These are phyloP conservation scores for Cadophora malorum DNA, from an alignment of 2,329 filamentous ascomycete species.

Conservation along the genomic window DNA sequence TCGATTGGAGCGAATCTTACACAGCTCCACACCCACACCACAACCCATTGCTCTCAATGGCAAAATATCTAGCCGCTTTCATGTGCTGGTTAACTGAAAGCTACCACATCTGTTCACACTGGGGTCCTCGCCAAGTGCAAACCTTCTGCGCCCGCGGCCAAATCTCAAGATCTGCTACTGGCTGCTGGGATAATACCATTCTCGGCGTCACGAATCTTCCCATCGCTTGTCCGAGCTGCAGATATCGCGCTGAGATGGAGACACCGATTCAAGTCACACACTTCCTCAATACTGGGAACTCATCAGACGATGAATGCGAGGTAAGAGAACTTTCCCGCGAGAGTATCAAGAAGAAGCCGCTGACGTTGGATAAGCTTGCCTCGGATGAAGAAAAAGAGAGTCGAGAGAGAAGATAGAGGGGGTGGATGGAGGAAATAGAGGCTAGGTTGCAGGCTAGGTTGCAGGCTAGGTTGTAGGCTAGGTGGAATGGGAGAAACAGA, in stretches of 20 bases:
- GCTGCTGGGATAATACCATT: slow-evolving; percentile 21
- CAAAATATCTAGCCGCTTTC: not conserved
- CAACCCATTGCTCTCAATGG: not conserved
- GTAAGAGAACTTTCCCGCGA: not conserved
- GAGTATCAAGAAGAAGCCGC: not conserved
- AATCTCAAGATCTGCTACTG: not conserved
- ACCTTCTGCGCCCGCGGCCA: slow-evolving; percentile 7
- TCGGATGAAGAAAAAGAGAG: not conserved
- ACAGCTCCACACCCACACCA: not conserved
- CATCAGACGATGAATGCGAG: not conserved
- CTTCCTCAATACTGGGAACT: not conserved
- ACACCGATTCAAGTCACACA: not conserved
- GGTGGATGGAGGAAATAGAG: not conserved
- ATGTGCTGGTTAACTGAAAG: slow-evolving; percentile 18
- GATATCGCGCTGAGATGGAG: not conserved
- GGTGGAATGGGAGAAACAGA: not conserved
- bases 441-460: not conserved
- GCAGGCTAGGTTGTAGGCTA: not conserved
- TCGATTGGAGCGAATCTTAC: not conserved
- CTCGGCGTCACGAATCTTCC: not conserved
- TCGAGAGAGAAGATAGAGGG: not conserved
- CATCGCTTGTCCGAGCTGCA: slow-evolving; percentile 6
- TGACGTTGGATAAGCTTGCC: not conserved
- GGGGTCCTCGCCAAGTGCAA: slow-evolving; percentile 11
- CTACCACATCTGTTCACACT: slow-evolving; percentile 19